phyloP scores from a whole-genome alignment of 2,329 filamentous ascomycete species.

The Trichoderma sp. region DNA sequence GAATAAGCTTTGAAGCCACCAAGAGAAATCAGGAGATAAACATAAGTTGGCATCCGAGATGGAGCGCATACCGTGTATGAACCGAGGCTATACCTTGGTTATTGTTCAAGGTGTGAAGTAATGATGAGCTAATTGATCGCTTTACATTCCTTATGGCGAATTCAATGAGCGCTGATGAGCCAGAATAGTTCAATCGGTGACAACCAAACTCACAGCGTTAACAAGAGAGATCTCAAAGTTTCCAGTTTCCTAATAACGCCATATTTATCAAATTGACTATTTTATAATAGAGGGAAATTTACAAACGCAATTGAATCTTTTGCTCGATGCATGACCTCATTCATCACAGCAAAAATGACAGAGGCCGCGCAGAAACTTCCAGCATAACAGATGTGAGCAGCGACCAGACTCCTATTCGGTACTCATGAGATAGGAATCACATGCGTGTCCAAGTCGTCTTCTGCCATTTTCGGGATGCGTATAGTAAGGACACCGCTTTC shows the following conservation, averaged over 20 bases:
- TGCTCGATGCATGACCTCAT: too few species aligned
- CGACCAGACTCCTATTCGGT: too few species aligned
- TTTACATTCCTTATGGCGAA: not conserved
- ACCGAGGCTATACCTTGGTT: not conserved
- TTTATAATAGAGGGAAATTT: too few species aligned
- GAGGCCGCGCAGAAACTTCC: too few species aligned
- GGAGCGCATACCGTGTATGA: not conserved
- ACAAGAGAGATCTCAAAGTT: not conserved
- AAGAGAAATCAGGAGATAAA: not conserved
- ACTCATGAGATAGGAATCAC: not conserved
- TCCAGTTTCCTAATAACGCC: not conserved
- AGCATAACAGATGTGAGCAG: too few species aligned
- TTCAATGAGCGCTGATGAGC: not conserved
- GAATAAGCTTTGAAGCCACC: not conserved
- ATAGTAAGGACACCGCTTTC: conserved; percentile 64
- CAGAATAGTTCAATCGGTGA: not conserved
- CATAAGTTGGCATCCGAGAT: not conserved
- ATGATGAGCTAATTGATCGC: not conserved
- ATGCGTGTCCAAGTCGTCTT: not conserved
- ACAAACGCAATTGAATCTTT: too few species aligned
- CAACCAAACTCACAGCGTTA: not conserved
- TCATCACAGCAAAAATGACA: too few species aligned
- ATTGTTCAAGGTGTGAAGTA: not conserved
- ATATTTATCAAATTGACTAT: not conserved
- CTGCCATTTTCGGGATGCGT: conserved; percentile 50